phyloP scores from a whole-genome alignment of 257 asterid species.

The Solanum pinnatisectum region DNA sequence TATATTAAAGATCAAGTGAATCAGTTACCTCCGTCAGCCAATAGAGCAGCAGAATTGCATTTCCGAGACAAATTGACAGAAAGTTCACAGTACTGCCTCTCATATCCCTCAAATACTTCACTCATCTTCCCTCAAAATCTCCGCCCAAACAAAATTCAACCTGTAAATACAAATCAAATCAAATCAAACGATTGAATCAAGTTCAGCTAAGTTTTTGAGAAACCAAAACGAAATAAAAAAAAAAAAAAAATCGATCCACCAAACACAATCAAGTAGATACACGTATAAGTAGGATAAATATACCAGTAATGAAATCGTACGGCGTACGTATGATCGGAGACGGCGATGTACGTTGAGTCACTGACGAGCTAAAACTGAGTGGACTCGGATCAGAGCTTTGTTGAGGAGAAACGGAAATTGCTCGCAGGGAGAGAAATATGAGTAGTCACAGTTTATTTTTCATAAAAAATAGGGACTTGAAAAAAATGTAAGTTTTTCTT shows the following conservation, averaged over 20 bases:
- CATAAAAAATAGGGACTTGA: neutral
- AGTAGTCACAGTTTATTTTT: neutral
- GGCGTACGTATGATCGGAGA: neutral
- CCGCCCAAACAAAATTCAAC: constrained; percentile 11
- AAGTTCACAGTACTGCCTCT: constrained; percentile 91
- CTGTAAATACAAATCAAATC: neutral
- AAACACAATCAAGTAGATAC: neutral
- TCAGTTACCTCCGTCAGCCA: constrained; percentile 64
- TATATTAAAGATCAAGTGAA: neutral
- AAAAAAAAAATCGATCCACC: neutral
- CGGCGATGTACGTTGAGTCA: neutral
- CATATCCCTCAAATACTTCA: constrained; percentile 81
- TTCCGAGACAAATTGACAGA: constrained; percentile 73
- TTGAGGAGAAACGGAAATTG: neutral
- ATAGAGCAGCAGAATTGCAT: constrained; percentile 55
- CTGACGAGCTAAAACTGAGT: neutral
- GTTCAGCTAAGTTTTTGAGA: neutral
- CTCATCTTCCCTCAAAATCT: constrained; percentile 46
- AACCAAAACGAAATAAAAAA: neutral
- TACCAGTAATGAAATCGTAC: neutral
- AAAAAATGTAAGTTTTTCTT: neutral
- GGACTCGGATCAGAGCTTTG: neutral
- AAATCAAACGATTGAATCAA: neutral
- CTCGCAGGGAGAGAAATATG: neutral
- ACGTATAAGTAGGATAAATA: neutral